Base-by-base conservation (phyloP, 2,329 filamentous ascomycete genomes). In the Pyricularia grisea region DNA sequence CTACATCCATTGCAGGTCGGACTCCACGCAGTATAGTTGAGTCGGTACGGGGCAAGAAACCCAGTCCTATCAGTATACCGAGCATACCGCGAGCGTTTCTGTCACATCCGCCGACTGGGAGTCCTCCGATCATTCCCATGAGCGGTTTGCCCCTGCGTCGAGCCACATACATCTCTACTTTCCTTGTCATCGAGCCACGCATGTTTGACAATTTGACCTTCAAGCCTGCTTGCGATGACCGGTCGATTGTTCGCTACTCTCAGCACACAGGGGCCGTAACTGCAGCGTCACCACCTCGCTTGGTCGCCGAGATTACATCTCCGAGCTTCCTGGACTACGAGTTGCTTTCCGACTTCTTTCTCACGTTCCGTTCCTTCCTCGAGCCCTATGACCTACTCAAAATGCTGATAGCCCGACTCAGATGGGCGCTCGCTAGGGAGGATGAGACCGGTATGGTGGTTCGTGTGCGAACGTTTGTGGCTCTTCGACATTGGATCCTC, bases 241-340 rank as follows among this genome's bases (percentile, higher is more conserved):
- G 87, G 65, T 83, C 89, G 1, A 88, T 97, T 69, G 94, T 99
- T 27, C 90, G 92, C 70, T 97, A 96, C 77, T 89, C 92, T 23
- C 78, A 88, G 2, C 81, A 83, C 4, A 88, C 87, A 12, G 88
- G 89, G 66, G 87, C 92, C 61, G 94, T 99, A 25, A 90, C 90
- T 33, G 95, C 95, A 42, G 95, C 95, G 17, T 97, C 93, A 0
- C 93, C 94, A 1, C 90, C 94, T 3, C 90, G 95, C 14, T 88
- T 99, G 55, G 92, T 99, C 67, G 94, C 94, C 14, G 94, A 99
- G 79, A 97, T 99, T 72, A 98, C 95, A 0, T 98, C 95, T 0
- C 93, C 95, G 20, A 93, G 89, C 67, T 97, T 98, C 76, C 88
- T 99, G 75, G 94, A 99, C 78, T 99, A 99, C 77, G 94, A 98